Percentiles rank a stretch among this genome's conserved stretches.
Conservation (phyloP, 805 yeast species). For the Wickerhamomyces chaumierensis region DNA sequence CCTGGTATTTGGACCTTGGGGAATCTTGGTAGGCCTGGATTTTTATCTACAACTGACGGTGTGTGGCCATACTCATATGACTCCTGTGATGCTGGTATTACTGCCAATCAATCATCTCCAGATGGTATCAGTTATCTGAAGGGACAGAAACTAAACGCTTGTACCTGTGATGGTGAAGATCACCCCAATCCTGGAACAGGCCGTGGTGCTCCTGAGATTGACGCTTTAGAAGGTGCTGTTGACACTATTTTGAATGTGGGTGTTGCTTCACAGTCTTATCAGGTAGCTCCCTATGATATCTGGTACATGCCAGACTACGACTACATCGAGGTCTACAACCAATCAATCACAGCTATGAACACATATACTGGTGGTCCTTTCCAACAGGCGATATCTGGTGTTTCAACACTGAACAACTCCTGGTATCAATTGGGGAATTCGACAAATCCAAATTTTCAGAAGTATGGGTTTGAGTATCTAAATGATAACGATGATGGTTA, state of each 20-base stretch:
- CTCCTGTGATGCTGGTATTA: constrained; percentile 38
- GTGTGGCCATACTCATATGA: constrained; percentile 41
- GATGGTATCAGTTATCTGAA: constrained; percentile 36
- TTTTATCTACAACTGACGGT: constrained; percentile 35
- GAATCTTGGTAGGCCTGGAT: constrained; percentile 38
- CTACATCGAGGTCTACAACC: constrained; percentile 30
- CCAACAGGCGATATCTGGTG: constrained; percentile 39
- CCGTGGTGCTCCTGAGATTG: constrained; percentile 41
- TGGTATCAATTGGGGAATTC: constrained; percentile 33
- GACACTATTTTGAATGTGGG: constrained; percentile 24
- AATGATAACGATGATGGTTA: constrained; percentile 15
- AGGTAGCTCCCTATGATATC: constrained; percentile 40
- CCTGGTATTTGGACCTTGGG: constrained; percentile 42
- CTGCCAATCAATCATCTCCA: constrained; percentile 35
- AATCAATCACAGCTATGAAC: constrained; percentile 30
- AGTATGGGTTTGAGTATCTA: constrained; percentile 31
- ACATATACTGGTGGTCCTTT: constrained; percentile 38
- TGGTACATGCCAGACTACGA: constrained; percentile 43
- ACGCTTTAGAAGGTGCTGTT: constrained; percentile 35
- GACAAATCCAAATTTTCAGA: constrained; percentile 24
- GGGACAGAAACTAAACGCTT: constrained; percentile 32
- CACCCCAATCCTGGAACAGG: constrained; percentile 39
- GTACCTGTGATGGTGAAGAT: constrained; percentile 33
- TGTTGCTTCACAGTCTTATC: constrained; percentile 38
- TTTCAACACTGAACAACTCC: constrained; percentile 30